Percentiles rank a stretch among this genome's conserved stretches.
Evolutionary conservation across 306 rosid species (phyloP).

Genomic region (Casuarina cunninghamiana): DNA sequence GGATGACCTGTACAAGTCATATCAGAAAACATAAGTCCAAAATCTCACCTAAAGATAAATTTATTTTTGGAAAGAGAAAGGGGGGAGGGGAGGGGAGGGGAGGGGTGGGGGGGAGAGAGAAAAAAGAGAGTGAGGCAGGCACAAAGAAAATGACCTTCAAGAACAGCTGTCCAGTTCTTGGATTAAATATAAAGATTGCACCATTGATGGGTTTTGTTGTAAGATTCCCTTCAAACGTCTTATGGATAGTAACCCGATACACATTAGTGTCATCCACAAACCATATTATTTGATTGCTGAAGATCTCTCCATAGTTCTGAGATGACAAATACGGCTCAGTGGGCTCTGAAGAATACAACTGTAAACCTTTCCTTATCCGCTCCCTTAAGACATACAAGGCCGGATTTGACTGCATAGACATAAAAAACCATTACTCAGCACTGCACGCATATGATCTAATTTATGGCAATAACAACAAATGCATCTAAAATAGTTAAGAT

Average conservation of each 20-base stretch:
- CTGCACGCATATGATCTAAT: neutral
- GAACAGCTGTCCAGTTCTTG: slow-evolving; percentile 96
- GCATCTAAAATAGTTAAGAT: neutral
- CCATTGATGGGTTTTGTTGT: slow-evolving; percentile 99
- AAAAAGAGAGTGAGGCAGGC: slow-evolving; percentile 3
- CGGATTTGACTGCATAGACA: slow-evolving; percentile 88
- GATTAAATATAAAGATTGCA: slow-evolving; percentile 94
- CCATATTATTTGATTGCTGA: slow-evolving; percentile 98
- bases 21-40: slow-evolving; percentile 9
- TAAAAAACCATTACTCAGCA: slow-evolving; percentile 23
- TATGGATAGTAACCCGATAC: slow-evolving; percentile 96
- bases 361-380: slow-evolving; percentile 96
- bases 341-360: slow-evolving; percentile 97
- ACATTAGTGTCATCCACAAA: slow-evolving; percentile 99
- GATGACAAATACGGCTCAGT: slow-evolving; percentile 98
- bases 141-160: slow-evolving; percentile 60
- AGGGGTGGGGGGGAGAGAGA: neutral
- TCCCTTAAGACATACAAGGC: slow-evolving; percentile 97
- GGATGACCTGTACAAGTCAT: slow-evolving; percentile 73
- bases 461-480: slow-evolving; percentile 4
- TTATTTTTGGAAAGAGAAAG: too few relatives aligned
- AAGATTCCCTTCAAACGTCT: slow-evolving; percentile 98
- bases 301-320: slow-evolving; percentile 97
- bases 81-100: too few relatives aligned
- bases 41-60: neutral